A percentile compares a stretch with the other conserved stretches of the same genome.
These are phyloP conservation scores for Infundibulicybe gibba DNA, from an alignment of 768 basidiomycete species.

Conservation along the genomic window DNA sequence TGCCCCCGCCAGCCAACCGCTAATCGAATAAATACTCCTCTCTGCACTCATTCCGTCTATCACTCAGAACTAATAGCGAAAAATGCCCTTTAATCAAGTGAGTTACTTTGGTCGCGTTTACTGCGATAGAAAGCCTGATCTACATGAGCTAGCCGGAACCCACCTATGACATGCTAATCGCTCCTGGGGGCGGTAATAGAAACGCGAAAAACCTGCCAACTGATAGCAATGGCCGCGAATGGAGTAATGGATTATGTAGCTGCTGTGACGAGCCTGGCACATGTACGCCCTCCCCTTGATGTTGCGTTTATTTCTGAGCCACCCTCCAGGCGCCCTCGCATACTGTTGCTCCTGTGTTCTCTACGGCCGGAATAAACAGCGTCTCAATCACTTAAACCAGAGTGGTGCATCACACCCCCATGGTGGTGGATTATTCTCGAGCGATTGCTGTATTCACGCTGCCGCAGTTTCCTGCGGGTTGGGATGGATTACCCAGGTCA, in stretches of 20 bases:
- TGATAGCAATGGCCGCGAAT: slow-evolving; percentile 19
- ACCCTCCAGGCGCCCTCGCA: slow-evolving; percentile 19
- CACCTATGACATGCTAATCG: slow-evolving; percentile 13
- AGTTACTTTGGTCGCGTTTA: no score
- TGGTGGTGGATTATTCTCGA: slow-evolving; percentile 22
- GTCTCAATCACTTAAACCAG: slow-evolving; percentile 25
- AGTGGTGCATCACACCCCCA: slow-evolving; percentile 29
- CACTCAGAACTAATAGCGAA: no score
- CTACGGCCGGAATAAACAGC: slow-evolving; percentile 31
- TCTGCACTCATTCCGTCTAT: no score
- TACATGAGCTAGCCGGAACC: slow-evolving; percentile 11
- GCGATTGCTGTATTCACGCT: slow-evolving; percentile 25
- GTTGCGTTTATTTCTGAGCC: background rate
- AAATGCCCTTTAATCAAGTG: no score
- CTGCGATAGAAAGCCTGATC: no score
- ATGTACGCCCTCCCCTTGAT: slow-evolving; percentile 8
- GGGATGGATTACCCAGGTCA: slow-evolving; percentile 32
- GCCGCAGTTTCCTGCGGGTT: slow-evolving; percentile 14
- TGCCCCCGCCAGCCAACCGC: no score
- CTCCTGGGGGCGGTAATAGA: slow-evolving; percentile 13
- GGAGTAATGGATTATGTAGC: slow-evolving; percentile 21
- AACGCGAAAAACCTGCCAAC: slow-evolving; percentile 22
- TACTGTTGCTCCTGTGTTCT: slow-evolving; percentile 35
- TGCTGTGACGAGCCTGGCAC: slow-evolving; percentile 16
- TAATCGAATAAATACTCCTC: no score